Evolutionary conservation across 306 rosid species (phyloP), one percentile per base, ranked within the genome.

Genomic region (Oemleria cerasiformis): DNA sequence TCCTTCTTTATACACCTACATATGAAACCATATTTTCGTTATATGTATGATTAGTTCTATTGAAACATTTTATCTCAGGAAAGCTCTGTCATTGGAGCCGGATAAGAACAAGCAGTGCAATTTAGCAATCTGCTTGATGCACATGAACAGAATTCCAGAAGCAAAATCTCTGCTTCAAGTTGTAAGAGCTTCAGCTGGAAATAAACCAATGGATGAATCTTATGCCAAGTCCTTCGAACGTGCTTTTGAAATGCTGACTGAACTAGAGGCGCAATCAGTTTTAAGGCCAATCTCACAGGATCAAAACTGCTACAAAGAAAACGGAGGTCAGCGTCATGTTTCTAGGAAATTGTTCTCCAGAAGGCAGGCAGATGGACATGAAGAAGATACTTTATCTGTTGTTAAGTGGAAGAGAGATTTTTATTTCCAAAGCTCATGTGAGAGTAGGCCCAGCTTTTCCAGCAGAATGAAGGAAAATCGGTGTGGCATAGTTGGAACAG

Each of bases 51-150:
- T 53, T 50, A 63, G 5, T 38, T 56, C 68, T 4, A 6, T 2
- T 12, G 11, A 34, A 39, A 73, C 45, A 13, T 30, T 30, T 30
- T 30, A 30, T 42, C 76, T 25, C 96, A 94, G 97, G 68, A 86
- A 83, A 82, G 94, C 97, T 65, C 72, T 94, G 76, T 80, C 83
- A 50, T 82, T 94, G 79, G 97, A 89, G 84, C 73, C 81, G 36
- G 98, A 94, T 66, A 82, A 75, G 84, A 94, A 94, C 86, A 94
- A 91, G 61, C 90, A 94, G 44, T 89, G 98, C 92, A 94, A 94
- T 78, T 84, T 94, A 79, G 97, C 98, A 20, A 77, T 94, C 79
- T 88, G 98, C 75, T 79, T 91, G 85, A 89, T 94, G 86, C 87
- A 83, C 40, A 80, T 78, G 91, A 83, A 86, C 80, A 89, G 79